A percentile compares a stretch with the other conserved stretches of the same genome.
phyloP scores from a whole-genome alignment of 768 basidiomycete species.

The Rhizopogon vulgaris region DNA sequence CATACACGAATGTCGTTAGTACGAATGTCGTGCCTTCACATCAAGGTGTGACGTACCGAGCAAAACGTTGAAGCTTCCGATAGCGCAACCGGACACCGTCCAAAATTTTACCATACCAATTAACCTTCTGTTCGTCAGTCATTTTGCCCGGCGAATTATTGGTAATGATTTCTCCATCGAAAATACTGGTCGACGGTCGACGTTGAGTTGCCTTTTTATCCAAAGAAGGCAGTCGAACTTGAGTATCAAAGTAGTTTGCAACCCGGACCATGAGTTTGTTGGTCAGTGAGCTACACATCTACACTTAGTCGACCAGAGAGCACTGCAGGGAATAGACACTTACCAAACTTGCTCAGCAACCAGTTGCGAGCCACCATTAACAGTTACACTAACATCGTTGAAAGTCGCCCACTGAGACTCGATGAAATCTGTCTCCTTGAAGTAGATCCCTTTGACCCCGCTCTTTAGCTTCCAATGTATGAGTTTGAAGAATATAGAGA shows the following conservation, averaged over 20 bases:
- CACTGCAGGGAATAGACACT: slow-evolving; percentile 17
- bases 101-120: slow-evolving; percentile 90
- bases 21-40: background rate
- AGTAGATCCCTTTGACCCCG: slow-evolving; percentile 85
- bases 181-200: slow-evolving; percentile 25
- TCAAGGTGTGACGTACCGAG: slow-evolving; percentile 44
- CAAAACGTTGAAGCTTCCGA: slow-evolving; percentile 90
- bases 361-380: slow-evolving; percentile 78
- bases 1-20: slow-evolving; percentile 5
- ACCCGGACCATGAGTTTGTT: slow-evolving; percentile 92
- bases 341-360: slow-evolving; percentile 97
- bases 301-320: background rate
- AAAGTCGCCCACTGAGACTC: slow-evolving; percentile 96
- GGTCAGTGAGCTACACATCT: slow-evolving; percentile 65
- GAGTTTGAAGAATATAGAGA: slow-evolving; percentile 87
- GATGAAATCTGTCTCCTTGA: slow-evolving; percentile 97
- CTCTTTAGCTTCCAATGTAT: slow-evolving; percentile 96
- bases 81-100: slow-evolving; percentile 90
- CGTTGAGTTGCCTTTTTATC: slow-evolving; percentile 22
- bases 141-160: slow-evolving; percentile 41
- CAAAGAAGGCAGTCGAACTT: slow-evolving; percentile 71
- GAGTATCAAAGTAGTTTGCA: slow-evolving; percentile 91
- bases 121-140: slow-evolving; percentile 75
- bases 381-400: slow-evolving; percentile 84
- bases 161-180: slow-evolving; percentile 30